Conservation (phyloP, 2,329 filamentous ascomycete genomes). For the Thyridium curvatum region DNA sequence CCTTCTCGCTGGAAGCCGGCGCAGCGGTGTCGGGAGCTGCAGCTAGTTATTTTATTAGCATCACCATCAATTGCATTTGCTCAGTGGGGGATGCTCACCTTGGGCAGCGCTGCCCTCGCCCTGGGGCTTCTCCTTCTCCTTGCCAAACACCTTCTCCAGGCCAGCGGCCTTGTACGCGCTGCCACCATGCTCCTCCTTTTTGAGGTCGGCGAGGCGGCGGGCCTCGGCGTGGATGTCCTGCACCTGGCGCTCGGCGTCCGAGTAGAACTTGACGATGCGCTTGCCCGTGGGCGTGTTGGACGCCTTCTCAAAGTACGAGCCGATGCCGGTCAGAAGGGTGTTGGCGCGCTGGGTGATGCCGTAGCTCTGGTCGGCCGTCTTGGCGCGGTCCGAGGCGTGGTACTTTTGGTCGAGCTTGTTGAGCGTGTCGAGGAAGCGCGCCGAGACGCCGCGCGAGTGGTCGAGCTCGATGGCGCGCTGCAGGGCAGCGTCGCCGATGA, state of each 20-base stretch:
- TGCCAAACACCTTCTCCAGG: slow-evolving; percentile 51
- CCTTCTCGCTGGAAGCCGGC: no score
- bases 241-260: slow-evolving; percentile 78
- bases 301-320: slow-evolving; percentile 94
- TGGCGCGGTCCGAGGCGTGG: slow-evolving; percentile 81
- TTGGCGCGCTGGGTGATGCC: slow-evolving; percentile 70
- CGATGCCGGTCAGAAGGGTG: slow-evolving; percentile 57
- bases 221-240: slow-evolving; percentile 92
- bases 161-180: slow-evolving; percentile 54
- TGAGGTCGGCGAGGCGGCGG: slow-evolving; percentile 78
- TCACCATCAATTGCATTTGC: no score
- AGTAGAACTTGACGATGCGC: slow-evolving; percentile 84
- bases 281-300: slow-evolving; percentile 80
- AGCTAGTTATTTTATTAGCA: no score
- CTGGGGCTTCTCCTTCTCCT: slow-evolving; percentile 8
- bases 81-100: no score
- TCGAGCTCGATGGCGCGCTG: slow-evolving; percentile 83
- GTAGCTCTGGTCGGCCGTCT: slow-evolving; percentile 78
- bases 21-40: no score
- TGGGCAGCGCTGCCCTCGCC: no score
- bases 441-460: slow-evolving; percentile 79
- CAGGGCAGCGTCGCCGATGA: slow-evolving; percentile 67
- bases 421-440: slow-evolving; percentile 71
- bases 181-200: slow-evolving; percentile 59
- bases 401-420: slow-evolving; percentile 76